Conservation (phyloP, 2,329 filamentous ascomycete genomes). For the Aureobasidium leucospermi region DNA sequence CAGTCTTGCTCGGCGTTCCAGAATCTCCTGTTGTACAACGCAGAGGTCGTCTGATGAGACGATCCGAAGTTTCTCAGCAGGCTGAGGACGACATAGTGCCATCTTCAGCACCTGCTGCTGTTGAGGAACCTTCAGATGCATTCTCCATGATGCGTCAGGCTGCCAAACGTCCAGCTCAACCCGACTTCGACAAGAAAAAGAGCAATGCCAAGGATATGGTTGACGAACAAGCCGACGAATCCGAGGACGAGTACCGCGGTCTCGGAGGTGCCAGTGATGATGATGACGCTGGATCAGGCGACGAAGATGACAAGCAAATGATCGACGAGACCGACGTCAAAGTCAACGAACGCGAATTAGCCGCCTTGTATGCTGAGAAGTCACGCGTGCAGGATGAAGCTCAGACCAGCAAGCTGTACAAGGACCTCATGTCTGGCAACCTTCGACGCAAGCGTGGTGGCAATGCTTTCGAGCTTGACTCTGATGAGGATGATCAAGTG, state of each 20-base stretch:
- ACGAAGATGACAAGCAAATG: constrained; percentile 72
- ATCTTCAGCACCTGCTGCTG: background rate
- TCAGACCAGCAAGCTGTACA: constrained; percentile 82
- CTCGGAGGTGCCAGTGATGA: constrained; percentile 86
- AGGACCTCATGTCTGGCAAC: constrained; percentile 83
- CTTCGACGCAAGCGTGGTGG: constrained; percentile 70
- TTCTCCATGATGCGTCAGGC: constrained; percentile 67
- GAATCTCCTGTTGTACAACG: constrained; percentile 57
- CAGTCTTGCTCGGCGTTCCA: constrained; percentile 50
- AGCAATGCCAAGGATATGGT: constrained; percentile 82
- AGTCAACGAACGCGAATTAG: constrained; percentile 73
- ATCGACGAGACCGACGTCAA: constrained; percentile 75
- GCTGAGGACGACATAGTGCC: constrained; percentile 35
- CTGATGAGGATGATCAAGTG: constrained; percentile 83
- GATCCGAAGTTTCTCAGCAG: constrained; percentile 36
- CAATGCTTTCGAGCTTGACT: constrained; percentile 61
- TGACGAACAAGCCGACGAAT: constrained; percentile 91
- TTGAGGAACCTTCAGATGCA: constrained; percentile 38
- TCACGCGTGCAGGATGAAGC: constrained; percentile 77
- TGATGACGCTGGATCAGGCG: constrained; percentile 67
- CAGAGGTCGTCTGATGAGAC: constrained; percentile 45
- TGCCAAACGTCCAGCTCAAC: constrained; percentile 46
- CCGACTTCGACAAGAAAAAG: constrained; percentile 73
- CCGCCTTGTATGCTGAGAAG: constrained; percentile 78
- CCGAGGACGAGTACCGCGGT: constrained; percentile 95